Percentiles rank a stretch among this genome's conserved stretches.
phyloP scores from a whole-genome alignment of 257 asterid genomes.

The Plectranthus barbatus region DNA sequence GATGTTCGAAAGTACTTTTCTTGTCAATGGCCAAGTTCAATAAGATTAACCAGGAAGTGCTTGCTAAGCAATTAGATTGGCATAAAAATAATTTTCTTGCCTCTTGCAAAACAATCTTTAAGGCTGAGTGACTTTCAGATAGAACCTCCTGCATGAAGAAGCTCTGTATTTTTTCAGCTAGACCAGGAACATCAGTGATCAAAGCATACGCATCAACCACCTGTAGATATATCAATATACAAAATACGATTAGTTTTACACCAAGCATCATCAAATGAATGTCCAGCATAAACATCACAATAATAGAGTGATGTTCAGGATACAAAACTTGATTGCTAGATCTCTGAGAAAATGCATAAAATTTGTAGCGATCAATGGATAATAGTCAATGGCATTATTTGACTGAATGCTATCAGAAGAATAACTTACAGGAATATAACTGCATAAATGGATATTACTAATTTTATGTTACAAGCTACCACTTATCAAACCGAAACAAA shows the following conservation, averaged over 20 bases:
- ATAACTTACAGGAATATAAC: background rate
- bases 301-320: conserved; percentile 1
- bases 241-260: conserved; percentile 10
- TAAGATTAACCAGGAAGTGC: background rate
- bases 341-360: too few species aligned
- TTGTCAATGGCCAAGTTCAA: background rate
- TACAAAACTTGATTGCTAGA: background rate
- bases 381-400: too few species aligned
- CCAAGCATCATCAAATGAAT: conserved; percentile 10
- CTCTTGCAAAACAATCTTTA: conserved; percentile 74
- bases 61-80: background rate
- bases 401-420: too few species aligned
- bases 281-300: background rate
- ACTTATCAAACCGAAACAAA: background rate
- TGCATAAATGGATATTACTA: background rate
- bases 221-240: conserved; percentile 34
- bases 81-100: conserved; percentile 23
- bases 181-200: conserved; percentile 92
- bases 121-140: conserved; percentile 78
- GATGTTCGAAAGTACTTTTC: conserved; percentile 1
- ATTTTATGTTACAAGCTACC: background rate
- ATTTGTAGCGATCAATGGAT: background rate
- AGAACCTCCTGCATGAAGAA: conserved; percentile 98
- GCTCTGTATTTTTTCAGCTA: conserved; percentile 96
- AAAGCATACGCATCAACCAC: conserved; percentile 96